A percentile compares a stretch with the other conserved stretches of the same genome.
Evolutionary conservation across 768 basidiomycete genomes (phyloP).

Genomic region (Gymnopilus junonius): DNA sequence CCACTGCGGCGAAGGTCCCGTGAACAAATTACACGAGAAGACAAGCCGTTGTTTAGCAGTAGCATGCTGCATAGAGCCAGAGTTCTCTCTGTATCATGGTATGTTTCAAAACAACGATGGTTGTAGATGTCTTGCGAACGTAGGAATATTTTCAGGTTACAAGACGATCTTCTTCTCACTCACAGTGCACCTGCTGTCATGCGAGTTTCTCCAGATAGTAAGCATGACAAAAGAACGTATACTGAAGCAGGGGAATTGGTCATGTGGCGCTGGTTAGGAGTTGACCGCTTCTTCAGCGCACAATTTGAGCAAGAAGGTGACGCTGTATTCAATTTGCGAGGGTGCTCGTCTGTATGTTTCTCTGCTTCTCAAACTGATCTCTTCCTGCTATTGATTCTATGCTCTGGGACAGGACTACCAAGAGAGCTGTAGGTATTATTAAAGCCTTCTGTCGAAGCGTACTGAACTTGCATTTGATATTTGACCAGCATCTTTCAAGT

Average conservation of each 20-base stretch:
- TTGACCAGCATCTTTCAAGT: constrained; percentile 64
- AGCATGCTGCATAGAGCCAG: constrained; percentile 67
- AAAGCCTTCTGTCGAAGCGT: not conserved
- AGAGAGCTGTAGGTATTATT: constrained; percentile 66
- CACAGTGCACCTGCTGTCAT: constrained; percentile 59
- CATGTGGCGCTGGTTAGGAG: constrained; percentile 72
- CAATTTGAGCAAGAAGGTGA: constrained; percentile 27
- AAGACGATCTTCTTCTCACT: constrained; percentile 55
- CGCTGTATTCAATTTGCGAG: constrained; percentile 46
- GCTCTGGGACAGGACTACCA: constrained; percentile 62
- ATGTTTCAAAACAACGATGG: constrained; percentile 1
- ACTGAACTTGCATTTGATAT: not conserved
- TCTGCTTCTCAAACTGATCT: not conserved
- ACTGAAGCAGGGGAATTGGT: constrained; percentile 54
- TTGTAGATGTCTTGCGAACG: not conserved
- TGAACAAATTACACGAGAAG: constrained; percentile 56
- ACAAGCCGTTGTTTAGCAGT: constrained; percentile 79
- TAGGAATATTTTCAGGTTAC: constrained; percentile 48
- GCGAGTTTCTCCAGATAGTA: constrained; percentile 29
- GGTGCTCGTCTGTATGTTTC: constrained; percentile 61
- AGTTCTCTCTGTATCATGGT: constrained; percentile 71
- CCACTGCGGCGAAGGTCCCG: constrained; percentile 44
- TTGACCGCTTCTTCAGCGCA: constrained; percentile 67
- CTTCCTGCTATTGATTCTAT: not conserved
- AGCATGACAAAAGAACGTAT: constrained; percentile 30